Evolutionary conservation across 2,329 filamentous ascomycete species (phyloP).

Genomic region (Colletotrichum sp.): DNA sequence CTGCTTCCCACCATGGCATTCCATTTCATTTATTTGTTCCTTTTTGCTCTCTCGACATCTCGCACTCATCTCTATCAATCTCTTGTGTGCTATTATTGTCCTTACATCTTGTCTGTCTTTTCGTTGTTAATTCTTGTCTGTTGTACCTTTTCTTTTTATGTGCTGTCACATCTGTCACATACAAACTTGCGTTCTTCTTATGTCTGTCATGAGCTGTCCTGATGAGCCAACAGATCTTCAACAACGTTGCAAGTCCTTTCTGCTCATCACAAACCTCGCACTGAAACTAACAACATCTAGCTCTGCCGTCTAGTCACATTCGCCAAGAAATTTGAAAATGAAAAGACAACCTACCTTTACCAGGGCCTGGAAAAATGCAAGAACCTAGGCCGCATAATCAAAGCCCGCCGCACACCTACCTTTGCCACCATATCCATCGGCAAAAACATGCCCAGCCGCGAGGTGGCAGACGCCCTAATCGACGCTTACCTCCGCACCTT

Average conservation of each 20-base stretch:
- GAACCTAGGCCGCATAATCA: conserved; percentile 43
- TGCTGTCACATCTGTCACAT: too few relatives aligned
- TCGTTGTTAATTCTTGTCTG: too few relatives aligned
- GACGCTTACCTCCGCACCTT: conserved; percentile 59
- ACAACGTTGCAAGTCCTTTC: neutral
- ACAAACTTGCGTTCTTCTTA: too few relatives aligned
- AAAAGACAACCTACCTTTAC: conserved; percentile 34
- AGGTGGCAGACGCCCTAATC: conserved; percentile 55
- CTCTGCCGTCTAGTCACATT: conserved; percentile 27
- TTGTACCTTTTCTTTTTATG: too few relatives aligned
- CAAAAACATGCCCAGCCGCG: conserved; percentile 39
- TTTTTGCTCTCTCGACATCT: neutral
- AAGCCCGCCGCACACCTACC: conserved; percentile 40
- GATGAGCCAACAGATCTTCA: neutral
- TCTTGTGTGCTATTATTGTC: too few relatives aligned
- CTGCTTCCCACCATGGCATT: neutral
- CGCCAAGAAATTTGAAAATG: conserved; percentile 24
- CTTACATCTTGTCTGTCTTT: too few relatives aligned
- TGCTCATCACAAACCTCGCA: neutral
- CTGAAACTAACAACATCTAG: conserved; percentile 6
- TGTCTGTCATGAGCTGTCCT: neutral
- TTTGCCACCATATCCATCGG: conserved; percentile 41
- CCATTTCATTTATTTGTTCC: neutral
- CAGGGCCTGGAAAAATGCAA: conserved; percentile 44
- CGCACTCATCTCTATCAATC: too few relatives aligned